Conservation (phyloP, 495 filamentous ascomycete genomes). For the Tuber melanosporum region DNA sequence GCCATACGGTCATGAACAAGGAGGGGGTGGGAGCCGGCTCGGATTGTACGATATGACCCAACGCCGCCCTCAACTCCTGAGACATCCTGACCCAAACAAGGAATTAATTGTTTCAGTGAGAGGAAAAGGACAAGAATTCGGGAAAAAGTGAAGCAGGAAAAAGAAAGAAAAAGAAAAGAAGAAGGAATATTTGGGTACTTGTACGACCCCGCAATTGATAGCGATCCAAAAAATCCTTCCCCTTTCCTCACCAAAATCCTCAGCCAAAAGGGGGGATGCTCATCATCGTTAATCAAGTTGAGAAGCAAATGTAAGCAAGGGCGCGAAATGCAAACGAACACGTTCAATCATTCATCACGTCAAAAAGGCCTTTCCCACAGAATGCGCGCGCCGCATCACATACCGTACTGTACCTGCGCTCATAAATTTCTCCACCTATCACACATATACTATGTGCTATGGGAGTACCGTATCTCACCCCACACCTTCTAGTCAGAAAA, state of each 20-base stretch:
- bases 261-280: constrained; percentile 11
- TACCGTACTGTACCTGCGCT: constrained; percentile 11
- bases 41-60: constrained; percentile 2
- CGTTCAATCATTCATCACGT: constrained; percentile 25
- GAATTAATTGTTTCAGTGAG: background rate
- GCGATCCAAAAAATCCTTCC: background rate
- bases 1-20: background rate
- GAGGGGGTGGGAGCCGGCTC: constrained; percentile 1
- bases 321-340: constrained; percentile 23
- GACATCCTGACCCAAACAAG: constrained; percentile 3
- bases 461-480: constrained; percentile 3
- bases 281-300: constrained; percentile 24
- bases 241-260: background rate
- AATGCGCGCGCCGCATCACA: constrained; percentile 29
- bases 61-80: constrained; percentile 3
- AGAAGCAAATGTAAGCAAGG: constrained; percentile 17
- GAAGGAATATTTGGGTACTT: background rate
- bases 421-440: background rate
- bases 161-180: background rate
- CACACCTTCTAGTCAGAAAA: background rate
- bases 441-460: background rate
- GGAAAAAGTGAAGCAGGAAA: background rate
- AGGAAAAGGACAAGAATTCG: background rate
- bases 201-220: background rate
- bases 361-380: constrained; percentile 14